These are phyloP conservation scores for Myxozyma neotropica DNA, from an alignment of 805 yeast genomes.

Conservation along the genomic window DNA sequence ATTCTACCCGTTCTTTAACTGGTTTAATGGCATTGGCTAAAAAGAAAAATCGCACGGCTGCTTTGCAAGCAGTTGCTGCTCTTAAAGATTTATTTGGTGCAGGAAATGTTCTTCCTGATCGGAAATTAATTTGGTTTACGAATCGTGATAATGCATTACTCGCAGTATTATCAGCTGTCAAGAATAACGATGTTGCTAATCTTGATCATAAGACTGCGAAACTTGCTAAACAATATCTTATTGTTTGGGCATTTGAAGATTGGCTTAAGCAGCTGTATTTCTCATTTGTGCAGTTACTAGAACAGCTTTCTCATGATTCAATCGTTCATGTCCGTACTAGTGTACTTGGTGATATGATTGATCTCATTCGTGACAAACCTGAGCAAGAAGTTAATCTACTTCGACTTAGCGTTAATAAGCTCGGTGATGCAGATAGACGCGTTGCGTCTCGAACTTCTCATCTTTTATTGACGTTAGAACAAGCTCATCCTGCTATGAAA, in stretches of 20 bases:
- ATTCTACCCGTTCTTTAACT: slow-evolving; percentile 81
- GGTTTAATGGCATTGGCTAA: slow-evolving; percentile 75
- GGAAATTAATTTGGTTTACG: slow-evolving; percentile 78
- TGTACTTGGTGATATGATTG: slow-evolving; percentile 74
- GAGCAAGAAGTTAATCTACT: slow-evolving; percentile 94
- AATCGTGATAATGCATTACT: slow-evolving; percentile 51
- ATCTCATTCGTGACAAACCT: slow-evolving; percentile 79
- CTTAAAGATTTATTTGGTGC: slow-evolving; percentile 82
- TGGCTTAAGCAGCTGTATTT: slow-evolving; percentile 77
- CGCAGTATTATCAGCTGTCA: slow-evolving; percentile 43
- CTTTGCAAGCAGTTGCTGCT: slow-evolving; percentile 86
- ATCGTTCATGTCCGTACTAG: slow-evolving; percentile 84
- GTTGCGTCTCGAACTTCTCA: slow-evolving; percentile 88
- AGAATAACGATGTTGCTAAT: slow-evolving; percentile 38
- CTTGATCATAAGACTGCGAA: slow-evolving; percentile 7
- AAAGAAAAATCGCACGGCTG: slow-evolving; percentile 91
- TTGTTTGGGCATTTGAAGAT: slow-evolving; percentile 85
- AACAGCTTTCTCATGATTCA: slow-evolving; percentile 84
- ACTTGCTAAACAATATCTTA: slow-evolving; percentile 56
- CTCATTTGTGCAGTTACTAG: slow-evolving; percentile 73
- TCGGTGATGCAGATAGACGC: slow-evolving; percentile 90
- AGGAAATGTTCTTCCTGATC: slow-evolving; percentile 78
- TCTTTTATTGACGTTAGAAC: slow-evolving; percentile 75
- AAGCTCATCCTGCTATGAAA: slow-evolving; percentile 96
- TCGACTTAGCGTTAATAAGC: slow-evolving; percentile 85